These are phyloP conservation scores for Coemansia sp. DNA, from an alignment of 192 early-diverging fungal species.

Conservation along the genomic window DNA sequence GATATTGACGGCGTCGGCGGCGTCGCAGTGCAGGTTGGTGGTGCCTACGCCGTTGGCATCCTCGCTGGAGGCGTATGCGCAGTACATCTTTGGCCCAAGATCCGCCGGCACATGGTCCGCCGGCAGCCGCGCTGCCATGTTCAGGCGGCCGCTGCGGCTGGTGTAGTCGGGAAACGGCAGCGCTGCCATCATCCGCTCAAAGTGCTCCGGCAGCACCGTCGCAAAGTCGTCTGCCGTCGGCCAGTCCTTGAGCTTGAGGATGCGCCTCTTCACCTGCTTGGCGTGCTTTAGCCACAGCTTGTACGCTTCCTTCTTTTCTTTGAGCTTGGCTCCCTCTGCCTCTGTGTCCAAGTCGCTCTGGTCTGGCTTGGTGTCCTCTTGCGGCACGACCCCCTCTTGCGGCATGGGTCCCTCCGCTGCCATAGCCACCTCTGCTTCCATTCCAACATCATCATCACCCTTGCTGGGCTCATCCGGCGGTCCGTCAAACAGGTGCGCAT, in stretches of 20 bases:
- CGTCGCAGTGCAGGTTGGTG: conserved; percentile 75
- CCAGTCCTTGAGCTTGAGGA: conserved; percentile 65
- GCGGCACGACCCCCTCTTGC: no score
- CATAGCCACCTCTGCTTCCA: background rate
- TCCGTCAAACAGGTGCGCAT: conserved; percentile 10
- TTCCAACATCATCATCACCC: background rate
- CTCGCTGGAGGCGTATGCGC: conserved; percentile 65
- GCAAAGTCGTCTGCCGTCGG: conserved; percentile 62
- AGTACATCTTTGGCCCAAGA: conserved; percentile 77
- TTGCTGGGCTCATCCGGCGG: background rate
- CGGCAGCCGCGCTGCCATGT: conserved; percentile 62
- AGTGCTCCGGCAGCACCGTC: conserved; percentile 56
- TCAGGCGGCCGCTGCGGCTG: conserved; percentile 54
- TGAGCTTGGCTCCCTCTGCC: no score
- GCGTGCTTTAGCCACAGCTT: background rate
- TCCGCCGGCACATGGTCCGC: conserved; percentile 60
- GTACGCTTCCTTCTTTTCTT: no score
- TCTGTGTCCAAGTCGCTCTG: no score
- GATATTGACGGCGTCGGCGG: conserved; percentile 78
- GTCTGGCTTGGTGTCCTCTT: no score
- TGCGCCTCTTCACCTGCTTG: conserved; percentile 16
- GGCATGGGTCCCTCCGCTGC: no score
- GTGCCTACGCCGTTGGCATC: conserved; percentile 58
- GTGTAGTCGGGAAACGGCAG: conserved; percentile 63
- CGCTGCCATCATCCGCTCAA: conserved; percentile 56